Percentiles rank a stretch among this genome's conserved stretches.
Evolutionary conservation across 2,329 filamentous ascomycete species (phyloP).

Genomic region (Aurifilum marmelostoma): DNA sequence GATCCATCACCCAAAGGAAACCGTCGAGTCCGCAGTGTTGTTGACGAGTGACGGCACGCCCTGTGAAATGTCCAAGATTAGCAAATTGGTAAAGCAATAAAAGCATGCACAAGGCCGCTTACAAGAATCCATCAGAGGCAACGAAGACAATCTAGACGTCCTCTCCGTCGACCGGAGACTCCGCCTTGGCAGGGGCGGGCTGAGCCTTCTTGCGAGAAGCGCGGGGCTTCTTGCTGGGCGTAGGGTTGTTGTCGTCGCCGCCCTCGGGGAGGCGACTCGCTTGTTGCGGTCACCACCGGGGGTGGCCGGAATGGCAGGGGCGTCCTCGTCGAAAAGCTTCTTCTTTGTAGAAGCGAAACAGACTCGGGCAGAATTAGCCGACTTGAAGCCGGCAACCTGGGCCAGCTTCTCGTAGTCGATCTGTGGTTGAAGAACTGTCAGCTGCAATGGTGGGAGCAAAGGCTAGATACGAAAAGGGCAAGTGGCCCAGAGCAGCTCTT

Average conservation of each 20-base stretch:
- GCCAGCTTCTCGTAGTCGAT: conserved; percentile 17
- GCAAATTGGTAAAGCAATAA: background rate
- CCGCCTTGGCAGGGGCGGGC: background rate
- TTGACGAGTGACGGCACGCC: background rate
- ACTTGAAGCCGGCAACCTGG: conserved; percentile 16
- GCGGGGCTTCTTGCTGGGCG: conserved; percentile 15
- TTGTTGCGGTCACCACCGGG: background rate
- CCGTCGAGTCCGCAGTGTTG: background rate
- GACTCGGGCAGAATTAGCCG: background rate
- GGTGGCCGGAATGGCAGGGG: background rate
- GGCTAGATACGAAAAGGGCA: background rate
- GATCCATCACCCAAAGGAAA: background rate
- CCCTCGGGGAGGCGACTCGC: background rate
- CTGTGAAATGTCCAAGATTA: background rate
- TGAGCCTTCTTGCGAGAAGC: background rate
- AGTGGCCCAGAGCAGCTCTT: too few species aligned
- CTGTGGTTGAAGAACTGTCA: background rate
- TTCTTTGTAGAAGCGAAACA: background rate
- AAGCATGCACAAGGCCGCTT: background rate
- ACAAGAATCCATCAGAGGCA: background rate
- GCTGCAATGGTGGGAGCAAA: background rate
- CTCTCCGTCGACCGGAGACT: background rate
- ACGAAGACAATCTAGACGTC: background rate
- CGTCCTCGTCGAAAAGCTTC: conserved; percentile 9
- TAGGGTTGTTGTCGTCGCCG: background rate